Conservation (phyloP, 306 rosid genomes). For the Carpinus viminea region DNA sequence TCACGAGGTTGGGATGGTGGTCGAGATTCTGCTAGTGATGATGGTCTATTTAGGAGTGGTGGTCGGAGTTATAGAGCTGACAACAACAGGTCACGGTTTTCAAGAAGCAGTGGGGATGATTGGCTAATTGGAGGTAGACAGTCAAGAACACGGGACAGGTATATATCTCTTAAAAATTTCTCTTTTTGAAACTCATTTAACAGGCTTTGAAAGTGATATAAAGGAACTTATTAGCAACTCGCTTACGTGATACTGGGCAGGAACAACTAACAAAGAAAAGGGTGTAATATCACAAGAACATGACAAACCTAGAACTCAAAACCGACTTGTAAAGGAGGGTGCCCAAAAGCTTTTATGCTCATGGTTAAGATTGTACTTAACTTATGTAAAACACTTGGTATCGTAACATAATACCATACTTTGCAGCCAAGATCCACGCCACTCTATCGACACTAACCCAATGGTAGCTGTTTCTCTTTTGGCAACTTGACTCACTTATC, state of each 20-base stretch:
- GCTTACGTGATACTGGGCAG: neutral
- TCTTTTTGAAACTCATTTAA: neutral
- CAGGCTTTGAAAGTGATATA: neutral
- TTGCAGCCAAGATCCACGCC: too few relatives aligned
- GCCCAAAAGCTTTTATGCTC: too few relatives aligned
- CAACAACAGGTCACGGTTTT: conserved; percentile 57
- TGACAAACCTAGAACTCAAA: too few relatives aligned
- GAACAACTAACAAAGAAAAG: neutral
- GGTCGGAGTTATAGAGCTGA: conserved; percentile 47
- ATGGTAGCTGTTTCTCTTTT: too few relatives aligned
- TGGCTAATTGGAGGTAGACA: conserved; percentile 82
- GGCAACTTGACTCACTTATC: too few relatives aligned
- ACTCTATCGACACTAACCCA: too few relatives aligned
- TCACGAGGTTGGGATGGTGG: conserved; percentile 61
- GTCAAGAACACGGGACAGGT: conserved; percentile 79
- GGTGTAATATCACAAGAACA: neutral
- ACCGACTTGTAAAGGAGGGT: too few relatives aligned
- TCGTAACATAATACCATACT: too few relatives aligned
- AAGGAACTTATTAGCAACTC: neutral
- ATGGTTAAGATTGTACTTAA: too few relatives aligned
- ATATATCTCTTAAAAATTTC: conserved; percentile 2
- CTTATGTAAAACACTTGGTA: too few relatives aligned
- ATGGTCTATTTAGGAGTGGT: conserved; percentile 43
- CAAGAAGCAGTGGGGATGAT: conserved; percentile 66
- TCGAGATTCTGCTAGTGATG: conserved; percentile 39